A percentile compares a stretch with the other conserved stretches of the same genome.
Conservation (phyloP, 2,329 filamentous ascomycete species). For the Exserohilum rostratum region DNA sequence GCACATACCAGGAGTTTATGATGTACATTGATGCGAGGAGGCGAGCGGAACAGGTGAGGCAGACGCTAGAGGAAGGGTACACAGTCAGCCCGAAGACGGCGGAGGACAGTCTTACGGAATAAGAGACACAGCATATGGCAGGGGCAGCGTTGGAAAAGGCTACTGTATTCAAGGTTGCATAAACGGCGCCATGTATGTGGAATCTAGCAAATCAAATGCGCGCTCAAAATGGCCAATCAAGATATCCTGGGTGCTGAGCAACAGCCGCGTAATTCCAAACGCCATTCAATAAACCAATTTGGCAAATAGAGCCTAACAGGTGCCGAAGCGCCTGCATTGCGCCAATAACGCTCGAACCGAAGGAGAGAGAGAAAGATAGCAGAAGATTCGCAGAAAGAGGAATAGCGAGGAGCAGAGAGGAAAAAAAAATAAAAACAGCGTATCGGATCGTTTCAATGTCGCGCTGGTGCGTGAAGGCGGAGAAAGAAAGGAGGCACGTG, state of each 20-base stretch:
- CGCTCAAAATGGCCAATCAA: neutral
- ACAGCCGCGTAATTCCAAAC: neutral
- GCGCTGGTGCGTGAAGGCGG: neutral
- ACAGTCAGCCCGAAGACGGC: constrained; percentile 38
- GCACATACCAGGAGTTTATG: constrained; percentile 69
- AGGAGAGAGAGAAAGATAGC: neutral
- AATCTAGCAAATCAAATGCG: neutral
- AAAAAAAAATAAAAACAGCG: neutral
- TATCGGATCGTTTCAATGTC: neutral
- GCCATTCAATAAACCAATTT: neutral
- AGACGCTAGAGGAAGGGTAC: constrained; percentile 38
- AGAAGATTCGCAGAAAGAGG: no score
- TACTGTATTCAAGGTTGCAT: neutral
- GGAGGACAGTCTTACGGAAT: constrained; percentile 48
- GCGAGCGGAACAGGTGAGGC: constrained; percentile 58
- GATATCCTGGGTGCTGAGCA: neutral
- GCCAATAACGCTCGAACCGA: constrained; percentile 1
- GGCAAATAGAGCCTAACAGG: neutral
- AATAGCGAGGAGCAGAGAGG: neutral
- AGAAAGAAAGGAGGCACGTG: no score
- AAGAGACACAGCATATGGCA: neutral
- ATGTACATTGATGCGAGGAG: constrained; percentile 67
- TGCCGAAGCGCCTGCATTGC: neutral
- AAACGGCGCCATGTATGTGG: neutral
- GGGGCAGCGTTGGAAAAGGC: neutral